Evolutionary conservation across 805 yeast species (phyloP).

Genomic region (Saturnispora besseyi): DNA sequence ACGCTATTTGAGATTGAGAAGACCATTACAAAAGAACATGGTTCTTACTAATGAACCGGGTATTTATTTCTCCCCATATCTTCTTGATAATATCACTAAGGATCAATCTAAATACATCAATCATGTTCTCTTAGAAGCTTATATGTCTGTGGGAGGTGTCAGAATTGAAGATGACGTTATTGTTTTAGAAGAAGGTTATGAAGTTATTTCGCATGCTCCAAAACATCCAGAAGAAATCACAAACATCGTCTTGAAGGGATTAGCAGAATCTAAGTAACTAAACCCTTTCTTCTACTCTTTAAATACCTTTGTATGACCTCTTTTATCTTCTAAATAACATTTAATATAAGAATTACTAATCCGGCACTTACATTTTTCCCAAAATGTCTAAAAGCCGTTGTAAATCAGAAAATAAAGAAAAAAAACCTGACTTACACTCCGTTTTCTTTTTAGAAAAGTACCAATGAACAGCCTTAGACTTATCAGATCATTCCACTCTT

Average conservation of each 20-base stretch:
- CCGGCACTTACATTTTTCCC: background rate
- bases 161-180: conserved; percentile 91
- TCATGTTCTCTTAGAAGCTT: conserved; percentile 56
- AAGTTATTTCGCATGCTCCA: conserved; percentile 74
- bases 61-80: conserved; percentile 75
- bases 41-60: conserved; percentile 95
- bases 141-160: conserved; percentile 92
- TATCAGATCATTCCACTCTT: conserved; percentile 6
- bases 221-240: conserved; percentile 80
- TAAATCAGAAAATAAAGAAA: background rate
- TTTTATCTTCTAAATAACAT: no score
- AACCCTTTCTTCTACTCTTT: no score
- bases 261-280: conserved; percentile 22
- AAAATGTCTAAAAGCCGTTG: conserved; percentile 4
- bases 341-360: background rate
- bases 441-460: background rate
- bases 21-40: conserved; percentile 66
- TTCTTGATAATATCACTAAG: conserved; percentile 40
- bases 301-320: no score
- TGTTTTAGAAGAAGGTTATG: conserved; percentile 68
- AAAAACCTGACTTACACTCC: background rate
- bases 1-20: conserved; percentile 70
- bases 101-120: conserved; percentile 51
- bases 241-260: conserved; percentile 63
- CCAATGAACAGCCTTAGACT: conserved; percentile 6